Evolutionary conservation across 441 rosid species (phyloP).

Genomic region (Jatropha podagrica): DNA sequence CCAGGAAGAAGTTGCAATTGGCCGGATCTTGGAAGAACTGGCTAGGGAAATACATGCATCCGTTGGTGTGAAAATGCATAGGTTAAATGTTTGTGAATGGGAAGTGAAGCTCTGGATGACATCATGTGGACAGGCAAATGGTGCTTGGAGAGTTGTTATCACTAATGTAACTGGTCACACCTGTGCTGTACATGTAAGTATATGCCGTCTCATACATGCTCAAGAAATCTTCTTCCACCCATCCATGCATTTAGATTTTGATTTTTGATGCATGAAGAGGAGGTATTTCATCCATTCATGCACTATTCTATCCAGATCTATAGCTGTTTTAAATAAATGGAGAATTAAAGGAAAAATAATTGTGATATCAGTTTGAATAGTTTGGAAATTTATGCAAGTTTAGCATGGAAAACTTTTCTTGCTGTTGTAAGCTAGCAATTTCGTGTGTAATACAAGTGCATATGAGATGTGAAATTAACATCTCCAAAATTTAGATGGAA

Average conservation of each 20-base stretch:
- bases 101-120: constrained; percentile 97
- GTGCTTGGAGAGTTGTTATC: constrained; percentile 95
- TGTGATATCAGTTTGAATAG: not conserved
- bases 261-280: not conserved
- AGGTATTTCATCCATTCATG: not conserved
- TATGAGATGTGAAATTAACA: not conserved
- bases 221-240: constrained; percentile 6
- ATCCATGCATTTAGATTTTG: constrained; percentile 5
- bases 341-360: not conserved
- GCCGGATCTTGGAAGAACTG: constrained; percentile 70
- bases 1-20: constrained; percentile 74
- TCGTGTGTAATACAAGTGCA: not conserved
- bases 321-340: not conserved
- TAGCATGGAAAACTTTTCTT: not conserved
- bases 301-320: constrained; percentile 2
- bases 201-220: constrained; percentile 14
- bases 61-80: constrained; percentile 91
- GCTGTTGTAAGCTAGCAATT: constrained; percentile 5
- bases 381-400: not conserved
- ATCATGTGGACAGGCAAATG: constrained; percentile 80
- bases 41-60: constrained; percentile 76
- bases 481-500: not conserved
- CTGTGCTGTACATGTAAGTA: constrained; percentile 87
- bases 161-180: constrained; percentile 97
- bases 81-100: constrained; percentile 94